These are phyloP conservation scores for Skeletonema potamos DNA, from an alignment of 108 stramenopile genomes.

Conservation along the genomic window DNA sequence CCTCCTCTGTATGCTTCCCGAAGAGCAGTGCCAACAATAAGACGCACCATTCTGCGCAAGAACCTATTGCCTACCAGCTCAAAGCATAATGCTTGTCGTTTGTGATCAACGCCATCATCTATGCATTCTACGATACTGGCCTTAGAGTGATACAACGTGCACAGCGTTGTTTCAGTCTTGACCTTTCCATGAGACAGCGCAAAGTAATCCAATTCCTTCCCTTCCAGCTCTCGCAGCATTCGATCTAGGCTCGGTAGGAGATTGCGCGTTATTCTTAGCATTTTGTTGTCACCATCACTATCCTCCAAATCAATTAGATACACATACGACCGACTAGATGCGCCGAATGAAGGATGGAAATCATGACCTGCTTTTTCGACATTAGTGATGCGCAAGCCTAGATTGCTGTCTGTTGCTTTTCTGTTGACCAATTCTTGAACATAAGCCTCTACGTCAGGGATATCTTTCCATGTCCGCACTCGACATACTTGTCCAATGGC, in stretches of 20 bases:
- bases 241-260: conserved; percentile 39
- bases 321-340: conserved; percentile 67
- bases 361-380: conserved; percentile 34
- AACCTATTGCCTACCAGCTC: conserved; percentile 77
- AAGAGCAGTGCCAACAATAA: conserved; percentile 63
- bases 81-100: conserved; percentile 55
- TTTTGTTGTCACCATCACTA: background rate
- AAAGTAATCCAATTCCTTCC: conserved; percentile 57
- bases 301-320: conserved; percentile 66
- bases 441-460: conserved; percentile 7
- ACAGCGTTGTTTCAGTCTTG: conserved; percentile 63
- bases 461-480: conserved; percentile 51
- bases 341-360: conserved; percentile 79
- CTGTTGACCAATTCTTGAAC: conserved; percentile 19
- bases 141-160: conserved; percentile 56
- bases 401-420: background rate
- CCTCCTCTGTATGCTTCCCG: conserved; percentile 27
- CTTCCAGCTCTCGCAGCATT: conserved; percentile 54
- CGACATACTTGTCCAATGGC: conserved; percentile 77
- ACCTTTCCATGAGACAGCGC: conserved; percentile 73
- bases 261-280: background rate
- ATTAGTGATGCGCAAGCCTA: conserved; percentile 18
- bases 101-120: background rate
- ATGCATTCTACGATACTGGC: conserved; percentile 47
- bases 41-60: conserved; percentile 78